A percentile compares a stretch with the other conserved stretches of the same genome.
phyloP scores from a whole-genome alignment of 805 yeast genomes.

The Millerago galiae region DNA sequence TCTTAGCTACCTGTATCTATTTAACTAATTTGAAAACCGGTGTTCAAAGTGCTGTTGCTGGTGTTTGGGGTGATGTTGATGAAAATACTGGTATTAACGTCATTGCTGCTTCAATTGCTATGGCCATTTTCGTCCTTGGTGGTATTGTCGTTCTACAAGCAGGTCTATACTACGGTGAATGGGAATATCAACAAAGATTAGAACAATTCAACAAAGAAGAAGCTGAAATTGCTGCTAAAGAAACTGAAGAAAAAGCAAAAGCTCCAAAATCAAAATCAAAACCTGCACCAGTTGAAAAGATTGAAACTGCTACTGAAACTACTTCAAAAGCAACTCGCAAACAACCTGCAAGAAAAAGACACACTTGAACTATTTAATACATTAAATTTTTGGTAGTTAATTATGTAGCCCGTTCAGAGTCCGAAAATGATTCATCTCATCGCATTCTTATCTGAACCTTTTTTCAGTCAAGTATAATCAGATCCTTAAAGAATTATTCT shows the following conservation, averaged over 20 bases:
- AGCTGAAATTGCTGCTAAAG: conserved; percentile 10
- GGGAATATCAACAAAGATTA: conserved; percentile 41
- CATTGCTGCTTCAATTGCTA: conserved; percentile 81
- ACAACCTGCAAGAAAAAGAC: conserved; percentile 10
- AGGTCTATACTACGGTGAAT: conserved; percentile 82
- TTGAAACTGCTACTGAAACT: too few species aligned
- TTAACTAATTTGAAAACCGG: conserved; percentile 85
- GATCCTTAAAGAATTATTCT: too few species aligned
- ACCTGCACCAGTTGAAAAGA: conserved; percentile 1
- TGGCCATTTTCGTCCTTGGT: conserved; percentile 60
- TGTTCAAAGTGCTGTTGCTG: conserved; percentile 55
- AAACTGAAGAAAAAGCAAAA: background rate
- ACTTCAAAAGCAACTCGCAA: background rate
- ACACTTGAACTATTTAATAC: background rate
- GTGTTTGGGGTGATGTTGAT: conserved; percentile 93
- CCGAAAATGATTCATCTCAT: background rate
- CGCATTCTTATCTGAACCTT: background rate
- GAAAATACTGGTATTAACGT: conserved; percentile 82
- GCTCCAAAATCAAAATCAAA: conserved; percentile 3
- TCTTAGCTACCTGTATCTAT: conserved; percentile 71
- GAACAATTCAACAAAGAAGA: conserved; percentile 27
- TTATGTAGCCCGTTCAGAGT: background rate
- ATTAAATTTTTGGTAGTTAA: too few species aligned
- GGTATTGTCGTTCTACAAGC: conserved; percentile 84
- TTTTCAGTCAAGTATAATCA: too few species aligned